Base-by-base conservation (phyloP, 2,329 filamentous ascomycete species). In the Grosmannia serpens region DNA sequence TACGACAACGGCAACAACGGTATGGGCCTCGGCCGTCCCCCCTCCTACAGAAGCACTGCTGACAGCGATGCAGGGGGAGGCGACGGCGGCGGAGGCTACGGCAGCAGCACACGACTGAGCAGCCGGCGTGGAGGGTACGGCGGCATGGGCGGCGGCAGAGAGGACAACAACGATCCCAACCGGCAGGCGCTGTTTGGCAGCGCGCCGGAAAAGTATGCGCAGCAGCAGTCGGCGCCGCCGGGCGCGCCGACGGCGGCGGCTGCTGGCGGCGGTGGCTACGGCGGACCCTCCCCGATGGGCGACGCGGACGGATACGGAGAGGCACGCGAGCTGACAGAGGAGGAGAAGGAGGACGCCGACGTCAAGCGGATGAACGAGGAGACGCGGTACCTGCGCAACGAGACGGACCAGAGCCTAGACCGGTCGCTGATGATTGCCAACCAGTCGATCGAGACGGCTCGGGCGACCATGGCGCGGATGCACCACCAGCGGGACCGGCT, bases 401-500 rank as follows among this genome's bases (percentile, higher is more conserved):
- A 89, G 61, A 89, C 62, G 44, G 57, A 64, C 59, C 59, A 64
- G 58, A 71, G 68, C 17, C 87, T 86, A 13, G 77, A 85, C 58
- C 89, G 89, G 67, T 85, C 86, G 17, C 75, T 88, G 50, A 79
- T 81, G 10, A 80, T 85, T 58, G 86, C 86, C 31, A 79, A 84
- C 53, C 80, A 88, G 70, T 82, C 84, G 11, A 82, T 89, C 66
- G 84, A 89, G 64, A 85, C 82, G 44, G 88, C 87, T 52, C 80
- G 85, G 27, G 81, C 83, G 55, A 91, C 88, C 0, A 77, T 92
- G 44, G 85, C 83, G 46, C 80, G 87, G 59, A 81, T 95, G 15
- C 88, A 86, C 57, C 83, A 80, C 17, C 91, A 96, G 70, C 87
- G 87, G 60, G 89, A 95, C 68, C 81, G 86, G 20, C 80, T 95